These are phyloP conservation scores for Sherardia arvensis DNA, from an alignment of 257 asterid species.

Conservation along the genomic window DNA sequence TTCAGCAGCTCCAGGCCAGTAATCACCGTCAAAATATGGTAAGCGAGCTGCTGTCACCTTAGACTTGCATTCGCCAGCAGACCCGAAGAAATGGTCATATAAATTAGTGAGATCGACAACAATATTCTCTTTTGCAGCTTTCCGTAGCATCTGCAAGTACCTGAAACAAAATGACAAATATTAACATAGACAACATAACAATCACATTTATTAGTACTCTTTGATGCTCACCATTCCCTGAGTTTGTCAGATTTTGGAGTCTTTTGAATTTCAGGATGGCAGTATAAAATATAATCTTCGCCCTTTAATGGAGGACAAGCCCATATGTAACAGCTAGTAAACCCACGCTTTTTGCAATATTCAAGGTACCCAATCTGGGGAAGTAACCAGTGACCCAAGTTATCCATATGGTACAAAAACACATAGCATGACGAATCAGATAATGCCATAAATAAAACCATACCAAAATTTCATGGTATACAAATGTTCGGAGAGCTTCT, in stretches of 20 bases:
- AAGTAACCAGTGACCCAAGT: slow-evolving; percentile 4
- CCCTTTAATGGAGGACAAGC: slow-evolving; percentile 99
- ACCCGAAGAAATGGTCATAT: slow-evolving; percentile 74
- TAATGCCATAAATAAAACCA: slow-evolving; percentile 20
- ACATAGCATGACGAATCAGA: slow-evolving; percentile 1
- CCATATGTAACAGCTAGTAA: slow-evolving; percentile 97
- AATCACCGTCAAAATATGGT: slow-evolving; percentile 98
- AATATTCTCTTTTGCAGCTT: slow-evolving; percentile 69
- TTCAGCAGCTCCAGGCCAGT: slow-evolving; percentile 99
- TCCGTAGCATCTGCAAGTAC: slow-evolving; percentile 87
- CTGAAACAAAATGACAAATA: slow-evolving; percentile 32
- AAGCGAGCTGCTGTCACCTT: slow-evolving; percentile 92
- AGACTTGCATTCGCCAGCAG: slow-evolving; percentile 82
- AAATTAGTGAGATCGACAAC: slow-evolving; percentile 87
- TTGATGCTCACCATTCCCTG: slow-evolving; percentile 75
- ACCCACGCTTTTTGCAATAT: slow-evolving; percentile 90
- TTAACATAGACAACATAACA: slow-evolving; percentile 12
- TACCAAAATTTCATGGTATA: slow-evolving; percentile 97
- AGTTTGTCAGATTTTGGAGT: slow-evolving; percentile 98
- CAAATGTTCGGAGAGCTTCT: slow-evolving; percentile 97
- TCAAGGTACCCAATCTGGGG: slow-evolving; percentile 91
- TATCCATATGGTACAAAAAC: slow-evolving; percentile 7
- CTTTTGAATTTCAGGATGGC: slow-evolving; percentile 99
- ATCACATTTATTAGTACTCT: slow-evolving; percentile 6
- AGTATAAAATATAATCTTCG: slow-evolving; percentile 92